Percentiles rank a stretch among this genome's conserved stretches.
Conservation (phyloP, 2,329 filamentous ascomycete genomes). For the Fusarium lyarnte region DNA sequence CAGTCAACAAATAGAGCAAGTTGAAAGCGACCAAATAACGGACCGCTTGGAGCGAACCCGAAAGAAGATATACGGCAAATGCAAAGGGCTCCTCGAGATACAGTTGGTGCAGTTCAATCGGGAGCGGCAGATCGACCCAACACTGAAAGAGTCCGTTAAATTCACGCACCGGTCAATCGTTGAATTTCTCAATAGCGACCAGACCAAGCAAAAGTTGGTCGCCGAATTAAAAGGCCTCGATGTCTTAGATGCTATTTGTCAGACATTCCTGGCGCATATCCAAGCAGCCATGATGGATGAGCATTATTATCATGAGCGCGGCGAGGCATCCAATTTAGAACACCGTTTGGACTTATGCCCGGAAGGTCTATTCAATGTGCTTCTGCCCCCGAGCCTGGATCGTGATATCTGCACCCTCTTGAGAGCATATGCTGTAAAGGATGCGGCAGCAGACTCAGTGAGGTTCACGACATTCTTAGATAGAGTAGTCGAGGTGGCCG, state of each 20-base stretch:
- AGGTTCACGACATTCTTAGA: neutral
- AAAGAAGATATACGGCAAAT: neutral
- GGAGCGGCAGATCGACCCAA: rapidly evolving
- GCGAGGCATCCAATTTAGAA: rapidly evolving
- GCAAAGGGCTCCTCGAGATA: neutral
- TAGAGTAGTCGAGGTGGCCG: neutral
- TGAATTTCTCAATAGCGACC: neutral
- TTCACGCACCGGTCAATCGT: neutral
- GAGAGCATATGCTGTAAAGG: rapidly evolving
- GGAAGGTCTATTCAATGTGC: rapidly evolving
- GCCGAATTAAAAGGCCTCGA: rapidly evolving
- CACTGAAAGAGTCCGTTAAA: rapidly evolving
- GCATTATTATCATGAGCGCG: rapidly evolving
- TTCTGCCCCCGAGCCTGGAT: rapidly evolving
- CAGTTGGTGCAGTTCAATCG: rapidly evolving
- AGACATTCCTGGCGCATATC: neutral
- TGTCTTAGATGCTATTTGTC: rapidly evolving
- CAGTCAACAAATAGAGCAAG: rapidly evolving
- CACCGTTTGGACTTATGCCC: rapidly evolving
- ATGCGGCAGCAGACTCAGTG: rapidly evolving
- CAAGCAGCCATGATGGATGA: rapidly evolving
- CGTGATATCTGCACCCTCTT: neutral
- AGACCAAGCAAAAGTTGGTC: rapidly evolving
- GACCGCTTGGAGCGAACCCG: rapidly evolving
- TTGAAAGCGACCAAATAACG: rapidly evolving